Base-by-base conservation (phyloP, 192 early-diverging fungal species). In the Mortierella antarctica region DNA sequence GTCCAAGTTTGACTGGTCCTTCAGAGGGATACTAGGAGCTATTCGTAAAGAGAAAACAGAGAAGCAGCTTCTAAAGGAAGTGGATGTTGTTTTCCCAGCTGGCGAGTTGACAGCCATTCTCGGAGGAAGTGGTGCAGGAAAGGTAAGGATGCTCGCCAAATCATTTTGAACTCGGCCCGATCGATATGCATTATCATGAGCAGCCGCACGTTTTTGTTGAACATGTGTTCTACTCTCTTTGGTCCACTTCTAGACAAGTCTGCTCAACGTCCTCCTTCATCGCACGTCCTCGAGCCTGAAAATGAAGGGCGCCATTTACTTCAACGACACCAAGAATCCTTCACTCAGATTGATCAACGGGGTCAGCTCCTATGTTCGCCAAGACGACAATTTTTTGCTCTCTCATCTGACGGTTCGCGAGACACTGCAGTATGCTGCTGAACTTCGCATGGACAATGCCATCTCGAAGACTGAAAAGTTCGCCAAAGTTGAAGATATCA, bases 391-490 rank as follows among this genome's bases (percentile, higher is more conserved):
- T 49, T 80, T 68, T 40, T 64, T 80, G 55, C 65, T 80, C 62
- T 86, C 86, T 57, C 81, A 90, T 45, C 81, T 97, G 72, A 95
- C 94, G 12, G 95, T 97, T 6, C 84, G 90, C 21, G 94, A 97
- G 80, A 93, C 90, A 1, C 80, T 97, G 39, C 60, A 86, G 48
- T 96, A 95, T 65, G 89, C 93, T 8, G 94, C 95, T 20, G 86
- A 84, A 44, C 84, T 97, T 65, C 86, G 91, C 13, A 86, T 97
- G 60, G 70, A 80, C 31, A 56, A 21, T 41, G 50, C 49, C 9
- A 58, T 80, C 20, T 45, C 77, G 12, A 71, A 58, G 50, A 54
- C 49, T 3, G 58, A 71, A 7, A 80, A 80, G 21, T 63, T 57
- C 42, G 49, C 58, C 57, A 80, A 80, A 45, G 77, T 80, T 21